A percentile compares a stretch with the other conserved stretches of the same genome.
Conservation (phyloP, 768 basidiomycete genomes). For the Rhodotorula taiwanensis region DNA sequence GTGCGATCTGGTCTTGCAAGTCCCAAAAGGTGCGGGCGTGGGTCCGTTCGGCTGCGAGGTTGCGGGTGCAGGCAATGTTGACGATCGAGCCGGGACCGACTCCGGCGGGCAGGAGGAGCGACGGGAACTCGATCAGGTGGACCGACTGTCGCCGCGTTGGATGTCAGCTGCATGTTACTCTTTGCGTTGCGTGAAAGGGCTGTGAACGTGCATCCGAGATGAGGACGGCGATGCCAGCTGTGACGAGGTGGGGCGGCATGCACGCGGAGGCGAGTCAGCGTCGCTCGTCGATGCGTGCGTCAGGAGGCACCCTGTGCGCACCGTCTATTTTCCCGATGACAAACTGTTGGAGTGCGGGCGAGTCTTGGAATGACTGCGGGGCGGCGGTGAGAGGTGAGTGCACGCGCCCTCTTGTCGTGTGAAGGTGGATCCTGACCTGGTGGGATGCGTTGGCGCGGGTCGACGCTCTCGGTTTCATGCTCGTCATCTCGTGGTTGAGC, state of each 20-base stretch:
- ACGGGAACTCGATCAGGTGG: slow-evolving; percentile 96
- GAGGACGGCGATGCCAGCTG: slow-evolving; percentile 41
- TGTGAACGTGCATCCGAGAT: slow-evolving; percentile 35
- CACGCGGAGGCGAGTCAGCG: not conserved
- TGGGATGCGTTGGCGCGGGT: not conserved
- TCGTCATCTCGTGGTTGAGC: not conserved
- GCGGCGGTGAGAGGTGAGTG: not conserved
- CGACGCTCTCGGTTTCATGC: not conserved
- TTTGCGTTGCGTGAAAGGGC: too few species aligned
- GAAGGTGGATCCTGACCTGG: not conserved
- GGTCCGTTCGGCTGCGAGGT: slow-evolving; percentile 66
- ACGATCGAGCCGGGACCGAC: slow-evolving; percentile 91
- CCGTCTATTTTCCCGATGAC: slow-evolving; percentile 36
- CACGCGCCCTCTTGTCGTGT: too few species aligned
- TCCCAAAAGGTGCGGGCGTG: slow-evolving; percentile 75
- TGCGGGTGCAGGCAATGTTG: slow-evolving; percentile 89
- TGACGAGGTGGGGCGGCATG: not conserved
- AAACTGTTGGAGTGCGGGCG: slow-evolving; percentile 15
- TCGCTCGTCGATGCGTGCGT: not conserved
- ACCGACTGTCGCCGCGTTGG: slow-evolving; percentile 59
- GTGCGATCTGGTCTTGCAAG: slow-evolving; percentile 71
- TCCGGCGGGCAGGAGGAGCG: slow-evolving; percentile 84
- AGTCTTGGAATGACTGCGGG: slow-evolving; percentile 9
- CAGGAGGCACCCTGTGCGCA: not conserved
- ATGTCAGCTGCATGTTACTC: not conserved